phyloP scores from a whole-genome alignment of 371 early-diverging fungal species.

The Mucor lusitanicus region DNA sequence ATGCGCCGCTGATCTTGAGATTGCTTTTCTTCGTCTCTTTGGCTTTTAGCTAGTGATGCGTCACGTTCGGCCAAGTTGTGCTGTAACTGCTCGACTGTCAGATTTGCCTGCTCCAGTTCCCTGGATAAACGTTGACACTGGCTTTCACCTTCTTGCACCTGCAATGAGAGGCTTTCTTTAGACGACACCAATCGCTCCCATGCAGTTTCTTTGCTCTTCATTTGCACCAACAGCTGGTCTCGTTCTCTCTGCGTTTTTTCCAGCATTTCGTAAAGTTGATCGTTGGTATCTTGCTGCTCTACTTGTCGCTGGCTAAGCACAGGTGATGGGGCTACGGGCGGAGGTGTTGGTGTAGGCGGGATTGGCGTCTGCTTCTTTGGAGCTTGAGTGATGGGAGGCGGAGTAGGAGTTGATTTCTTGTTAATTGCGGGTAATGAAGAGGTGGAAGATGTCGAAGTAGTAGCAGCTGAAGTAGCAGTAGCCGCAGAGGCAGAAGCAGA shows the following conservation, averaged over 20 bases:
- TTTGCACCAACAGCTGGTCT: conserved; percentile 23
- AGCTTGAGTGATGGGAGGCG: neutral
- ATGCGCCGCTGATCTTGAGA: conserved; percentile 36
- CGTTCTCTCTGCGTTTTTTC: conserved; percentile 38
- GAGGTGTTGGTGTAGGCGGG: conserved; percentile 3
- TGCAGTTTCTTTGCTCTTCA: conserved; percentile 41
- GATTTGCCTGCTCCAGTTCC: conserved; percentile 12
- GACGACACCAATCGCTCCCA: conserved; percentile 45
- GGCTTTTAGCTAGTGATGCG: conserved; percentile 25
- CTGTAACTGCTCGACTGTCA: conserved; percentile 2
- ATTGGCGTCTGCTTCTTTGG: neutral
- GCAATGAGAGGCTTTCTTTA: conserved; percentile 42
- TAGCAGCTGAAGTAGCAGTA: neutral
- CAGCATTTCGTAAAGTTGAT: conserved; percentile 32
- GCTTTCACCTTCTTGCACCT: conserved; percentile 31
- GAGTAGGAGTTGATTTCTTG: conserved; percentile 12
- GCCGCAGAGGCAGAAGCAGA: neutral
- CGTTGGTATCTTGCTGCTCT: conserved; percentile 11
- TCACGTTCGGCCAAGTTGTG: conserved; percentile 15
- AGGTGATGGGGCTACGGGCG: neutral
- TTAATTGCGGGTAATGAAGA: neutral
- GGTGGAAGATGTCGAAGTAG: neutral
- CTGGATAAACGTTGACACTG: conserved; percentile 23
- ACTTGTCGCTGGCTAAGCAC: neutral
- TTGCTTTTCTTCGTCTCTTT: conserved; percentile 27